Percentiles rank a stretch among this genome's conserved stretches.
Evolutionary conservation across 2,329 filamentous ascomycete species (phyloP).

Genomic region (Penicillium decumbens): DNA sequence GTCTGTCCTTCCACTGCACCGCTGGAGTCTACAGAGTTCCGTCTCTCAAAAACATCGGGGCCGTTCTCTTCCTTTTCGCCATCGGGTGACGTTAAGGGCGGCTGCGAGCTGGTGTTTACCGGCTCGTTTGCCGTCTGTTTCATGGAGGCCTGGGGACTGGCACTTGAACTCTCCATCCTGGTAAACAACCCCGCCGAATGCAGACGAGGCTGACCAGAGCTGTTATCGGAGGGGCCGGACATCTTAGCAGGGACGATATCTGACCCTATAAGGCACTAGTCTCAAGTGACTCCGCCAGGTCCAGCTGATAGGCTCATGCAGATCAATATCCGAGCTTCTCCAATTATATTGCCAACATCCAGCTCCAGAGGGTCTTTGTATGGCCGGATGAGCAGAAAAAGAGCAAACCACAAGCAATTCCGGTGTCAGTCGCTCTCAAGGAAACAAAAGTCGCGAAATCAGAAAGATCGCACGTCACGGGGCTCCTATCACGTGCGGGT

Average conservation of each 20-base stretch:
- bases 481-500: conserved; percentile 20
- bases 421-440: not conserved
- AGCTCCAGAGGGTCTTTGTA: not conserved
- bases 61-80: conserved; percentile 24
- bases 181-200: conserved; percentile 31
- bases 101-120: conserved; percentile 23
- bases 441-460: not conserved
- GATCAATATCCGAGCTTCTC: conserved; percentile 21
- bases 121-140: conserved; percentile 26
- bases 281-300: conserved; percentile 18
- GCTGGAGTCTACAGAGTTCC: conserved; percentile 31
- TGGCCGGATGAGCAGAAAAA: not conserved
- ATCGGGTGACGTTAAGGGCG: conserved; percentile 19
- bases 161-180: conserved; percentile 30
- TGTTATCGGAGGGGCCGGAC: conserved; percentile 24
- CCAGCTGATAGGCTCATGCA: conserved; percentile 30
- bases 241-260: conserved; percentile 22
- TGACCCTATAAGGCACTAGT: conserved; percentile 24
- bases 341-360: not conserved
- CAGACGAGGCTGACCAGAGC: conserved; percentile 22
- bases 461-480: conserved; percentile 11
- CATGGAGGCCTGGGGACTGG: conserved; percentile 21
- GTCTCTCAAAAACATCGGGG: conserved; percentile 46
- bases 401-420: not conserved
- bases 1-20: conserved; percentile 29